Conservation (phyloP, 78 protist species). For the Dictyostelium firmibasis region DNA sequence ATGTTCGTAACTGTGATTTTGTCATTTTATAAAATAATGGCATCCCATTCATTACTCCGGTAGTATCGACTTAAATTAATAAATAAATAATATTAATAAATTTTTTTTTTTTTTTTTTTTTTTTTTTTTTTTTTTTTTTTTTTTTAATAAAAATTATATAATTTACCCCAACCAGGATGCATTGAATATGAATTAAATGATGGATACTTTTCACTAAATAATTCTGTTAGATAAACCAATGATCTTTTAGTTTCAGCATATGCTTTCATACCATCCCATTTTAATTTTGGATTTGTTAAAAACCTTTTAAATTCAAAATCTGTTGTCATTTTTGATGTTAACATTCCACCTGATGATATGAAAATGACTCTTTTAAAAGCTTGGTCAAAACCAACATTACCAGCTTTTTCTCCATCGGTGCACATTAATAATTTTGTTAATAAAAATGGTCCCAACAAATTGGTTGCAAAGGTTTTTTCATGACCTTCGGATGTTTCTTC, state of each 20-base stretch:
- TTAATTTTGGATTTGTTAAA: neutral
- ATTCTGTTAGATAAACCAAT: conserved; percentile 18
- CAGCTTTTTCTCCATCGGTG: neutral
- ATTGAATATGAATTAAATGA: conserved; percentile 32
- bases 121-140: too few relatives aligned
- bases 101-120: too few relatives aligned
- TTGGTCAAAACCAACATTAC: neutral
- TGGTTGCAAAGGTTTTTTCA: conserved; percentile 60
- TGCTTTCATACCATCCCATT: conserved; percentile 33
- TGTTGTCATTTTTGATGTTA: conserved; percentile 28
- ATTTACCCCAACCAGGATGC: conserved; percentile 66
- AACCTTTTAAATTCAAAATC: conserved; percentile 35
- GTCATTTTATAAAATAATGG: conserved; percentile 22
- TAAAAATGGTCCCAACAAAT: conserved; percentile 34
- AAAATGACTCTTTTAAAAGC: conserved; percentile 4
- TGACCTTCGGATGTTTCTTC: conserved; percentile 1
- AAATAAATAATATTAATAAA: too few relatives aligned
- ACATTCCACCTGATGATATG: conserved; percentile 54
- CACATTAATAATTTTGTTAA: neutral
- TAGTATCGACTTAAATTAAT: neutral
- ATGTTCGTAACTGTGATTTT: conserved; percentile 10
- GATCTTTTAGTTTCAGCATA: conserved; percentile 67
- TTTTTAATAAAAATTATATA: too few relatives aligned
- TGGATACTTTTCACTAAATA: conserved; percentile 11
- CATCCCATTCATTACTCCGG: conserved; percentile 22